Conservation (phyloP, 2,329 filamentous ascomycete species). For the Dryadomyces quercivorus region DNA sequence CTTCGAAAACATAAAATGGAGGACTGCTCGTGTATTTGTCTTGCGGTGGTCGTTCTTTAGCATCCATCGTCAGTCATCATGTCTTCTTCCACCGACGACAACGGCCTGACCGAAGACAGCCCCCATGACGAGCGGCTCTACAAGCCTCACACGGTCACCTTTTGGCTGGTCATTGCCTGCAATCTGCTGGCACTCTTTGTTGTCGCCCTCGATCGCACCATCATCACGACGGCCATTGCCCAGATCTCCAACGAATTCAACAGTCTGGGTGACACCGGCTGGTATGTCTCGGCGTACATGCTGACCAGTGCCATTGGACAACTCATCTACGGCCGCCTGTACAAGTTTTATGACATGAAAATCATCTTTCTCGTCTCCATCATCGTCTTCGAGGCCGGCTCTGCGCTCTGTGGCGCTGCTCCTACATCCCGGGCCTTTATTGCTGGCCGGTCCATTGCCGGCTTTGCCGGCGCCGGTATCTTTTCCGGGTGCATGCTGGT, state of each 20-base stretch:
- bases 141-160: background rate
- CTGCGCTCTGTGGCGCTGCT: constrained; percentile 17
- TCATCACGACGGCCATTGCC: constrained; percentile 5
- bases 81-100: too few species aligned
- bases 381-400: constrained; percentile 33
- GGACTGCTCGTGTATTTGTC: too few species aligned
- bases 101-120: background rate
- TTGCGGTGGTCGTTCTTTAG: too few species aligned
- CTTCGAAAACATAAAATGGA: background rate
- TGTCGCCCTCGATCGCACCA: constrained; percentile 3
- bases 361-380: background rate
- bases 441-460: background rate
- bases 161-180: background rate
- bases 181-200: background rate
- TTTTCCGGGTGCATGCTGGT: constrained; percentile 4
- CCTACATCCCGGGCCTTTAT: background rate
- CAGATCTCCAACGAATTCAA: constrained; percentile 7
- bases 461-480: background rate
- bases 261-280: constrained; percentile 5
- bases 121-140: background rate
- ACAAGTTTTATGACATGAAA: background rate
- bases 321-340: background rate
- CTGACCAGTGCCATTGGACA: background rate
- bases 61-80: too few species aligned
- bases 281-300: constrained; percentile 9